A percentile compares a stretch with the other conserved stretches of the same genome.
phyloP scores from a whole-genome alignment of 768 basidiomycete species.

The Saitozyma podzolica region DNA sequence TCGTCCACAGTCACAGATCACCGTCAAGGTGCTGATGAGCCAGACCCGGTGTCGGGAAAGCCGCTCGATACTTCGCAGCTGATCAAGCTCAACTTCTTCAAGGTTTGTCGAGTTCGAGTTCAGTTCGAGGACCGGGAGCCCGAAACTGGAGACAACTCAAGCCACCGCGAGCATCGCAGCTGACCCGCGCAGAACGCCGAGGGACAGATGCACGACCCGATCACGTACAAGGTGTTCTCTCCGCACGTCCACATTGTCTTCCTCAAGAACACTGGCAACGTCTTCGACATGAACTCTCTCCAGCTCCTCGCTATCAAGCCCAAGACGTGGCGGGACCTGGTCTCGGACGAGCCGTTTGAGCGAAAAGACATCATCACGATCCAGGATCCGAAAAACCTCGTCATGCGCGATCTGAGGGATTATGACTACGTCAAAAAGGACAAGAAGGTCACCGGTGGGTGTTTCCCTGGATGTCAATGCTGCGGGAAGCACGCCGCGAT shows the following conservation, averaged over 20 bases:
- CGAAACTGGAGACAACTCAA: too few relatives aligned
- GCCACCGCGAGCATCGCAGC: too few relatives aligned
- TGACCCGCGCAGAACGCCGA: conserved; percentile 66
- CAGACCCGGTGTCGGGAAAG: conserved; percentile 56
- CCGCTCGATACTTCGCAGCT: conserved; percentile 53
- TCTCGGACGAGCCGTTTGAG: conserved; percentile 79
- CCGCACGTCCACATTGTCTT: conserved; percentile 96
- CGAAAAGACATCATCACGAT: conserved; percentile 89
- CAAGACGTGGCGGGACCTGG: conserved; percentile 69
- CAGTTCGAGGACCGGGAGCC: too few relatives aligned
- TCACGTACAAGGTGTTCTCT: conserved; percentile 95
- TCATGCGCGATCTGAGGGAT: conserved; percentile 52
- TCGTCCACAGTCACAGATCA: neutral
- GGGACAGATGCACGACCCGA: conserved; percentile 89
- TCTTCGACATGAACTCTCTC: conserved; percentile 52
- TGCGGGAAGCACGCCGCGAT: neutral
- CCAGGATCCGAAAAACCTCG: conserved; percentile 60
- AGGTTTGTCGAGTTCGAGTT: conserved; percentile 56
- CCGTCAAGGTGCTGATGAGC: neutral
- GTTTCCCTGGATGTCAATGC: neutral
- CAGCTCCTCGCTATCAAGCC: conserved; percentile 51
- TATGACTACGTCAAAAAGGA: conserved; percentile 56
- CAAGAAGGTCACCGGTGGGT: conserved; percentile 48
- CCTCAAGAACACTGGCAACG: conserved; percentile 69
- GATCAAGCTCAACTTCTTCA: conserved; percentile 55